Conservation (phyloP, 805 yeast species). For the Priceomyces castillae region DNA sequence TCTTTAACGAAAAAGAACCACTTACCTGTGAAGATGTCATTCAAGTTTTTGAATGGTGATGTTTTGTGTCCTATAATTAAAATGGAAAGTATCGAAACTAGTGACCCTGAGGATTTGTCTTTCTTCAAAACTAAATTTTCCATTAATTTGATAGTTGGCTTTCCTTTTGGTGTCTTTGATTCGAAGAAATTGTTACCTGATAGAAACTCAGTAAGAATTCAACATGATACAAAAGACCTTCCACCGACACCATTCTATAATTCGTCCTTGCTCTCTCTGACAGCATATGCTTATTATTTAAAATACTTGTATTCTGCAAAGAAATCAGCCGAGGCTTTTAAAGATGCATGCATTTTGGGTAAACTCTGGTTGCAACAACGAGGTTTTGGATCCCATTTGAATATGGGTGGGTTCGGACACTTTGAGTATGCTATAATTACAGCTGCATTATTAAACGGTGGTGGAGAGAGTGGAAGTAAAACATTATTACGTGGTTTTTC, state of each 20-base stretch:
- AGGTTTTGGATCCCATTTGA: conserved; percentile 64
- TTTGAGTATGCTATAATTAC: conserved; percentile 82
- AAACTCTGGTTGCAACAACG: conserved; percentile 88
- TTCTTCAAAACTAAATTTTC: conserved; percentile 67
- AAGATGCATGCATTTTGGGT: conserved; percentile 84
- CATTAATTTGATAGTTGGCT: conserved; percentile 70
- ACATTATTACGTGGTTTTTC: conserved; percentile 85
- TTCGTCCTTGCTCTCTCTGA: conserved; percentile 68
- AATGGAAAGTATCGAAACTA: conserved; percentile 54
- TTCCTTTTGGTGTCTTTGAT: conserved; percentile 71
- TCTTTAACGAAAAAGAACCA: conserved; percentile 51
- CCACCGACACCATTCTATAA: conserved; percentile 89
- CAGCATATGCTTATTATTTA: conserved; percentile 66
- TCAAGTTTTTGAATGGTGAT: conserved; percentile 74
- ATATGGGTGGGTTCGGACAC: conserved; percentile 84
- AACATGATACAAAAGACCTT: conserved; percentile 40
- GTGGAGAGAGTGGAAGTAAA: conserved; percentile 71
- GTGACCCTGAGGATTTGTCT: conserved; percentile 48
- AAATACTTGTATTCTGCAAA: conserved; percentile 74
- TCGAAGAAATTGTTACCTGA: conserved; percentile 73
- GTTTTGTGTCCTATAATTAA: conserved; percentile 69
- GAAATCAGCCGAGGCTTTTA: conserved; percentile 74
- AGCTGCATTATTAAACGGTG: conserved; percentile 82
- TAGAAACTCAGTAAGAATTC: conserved; percentile 78
- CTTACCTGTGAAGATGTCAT: conserved; percentile 59